Evolutionary conservation across 495 filamentous ascomycete genomes (phyloP).

Genomic region (Hyaloscypha variabilis): DNA sequence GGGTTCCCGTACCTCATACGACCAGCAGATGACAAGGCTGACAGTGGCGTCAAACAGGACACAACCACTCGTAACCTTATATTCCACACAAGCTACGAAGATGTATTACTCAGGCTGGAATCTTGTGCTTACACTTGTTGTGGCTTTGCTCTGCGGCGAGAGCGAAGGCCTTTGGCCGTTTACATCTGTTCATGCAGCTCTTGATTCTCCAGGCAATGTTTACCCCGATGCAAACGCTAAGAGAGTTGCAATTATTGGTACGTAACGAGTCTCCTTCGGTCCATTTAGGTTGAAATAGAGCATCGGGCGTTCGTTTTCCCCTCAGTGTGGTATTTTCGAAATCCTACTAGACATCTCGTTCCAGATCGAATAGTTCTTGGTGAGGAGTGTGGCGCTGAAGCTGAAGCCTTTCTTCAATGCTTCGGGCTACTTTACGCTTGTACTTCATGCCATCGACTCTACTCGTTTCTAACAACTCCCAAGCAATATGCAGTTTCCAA

Average conservation of each 20-base stretch:
- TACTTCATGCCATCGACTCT: no score
- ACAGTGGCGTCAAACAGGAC: neutral
- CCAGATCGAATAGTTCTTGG: neutral
- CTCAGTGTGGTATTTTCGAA: no score
- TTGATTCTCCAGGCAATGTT: constrained; percentile 5
- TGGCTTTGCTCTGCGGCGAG: constrained; percentile 18
- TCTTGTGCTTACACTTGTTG: constrained; percentile 23
- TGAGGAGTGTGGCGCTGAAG: neutral
- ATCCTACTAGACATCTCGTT: neutral
- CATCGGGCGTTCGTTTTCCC: no score
- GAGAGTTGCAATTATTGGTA: constrained; percentile 34
- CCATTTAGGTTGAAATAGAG: neutral
- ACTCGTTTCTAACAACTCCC: neutral
- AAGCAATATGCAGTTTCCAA: neutral
- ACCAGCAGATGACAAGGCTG: constrained; percentile 18
- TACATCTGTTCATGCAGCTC: constrained; percentile 11
- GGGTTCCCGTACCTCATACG: neutral
- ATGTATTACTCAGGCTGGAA: constrained; percentile 29
- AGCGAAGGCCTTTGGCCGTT: constrained; percentile 28
- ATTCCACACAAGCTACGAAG: constrained; percentile 3
- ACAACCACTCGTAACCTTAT: neutral
- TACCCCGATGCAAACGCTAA: constrained; percentile 14
- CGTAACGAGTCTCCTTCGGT: constrained; percentile 8
- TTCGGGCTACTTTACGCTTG: no score
- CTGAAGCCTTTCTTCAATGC: no score